Base-by-base conservation (phyloP, 164 flowering plant genomes). In the Magnolia officinalis region DNA sequence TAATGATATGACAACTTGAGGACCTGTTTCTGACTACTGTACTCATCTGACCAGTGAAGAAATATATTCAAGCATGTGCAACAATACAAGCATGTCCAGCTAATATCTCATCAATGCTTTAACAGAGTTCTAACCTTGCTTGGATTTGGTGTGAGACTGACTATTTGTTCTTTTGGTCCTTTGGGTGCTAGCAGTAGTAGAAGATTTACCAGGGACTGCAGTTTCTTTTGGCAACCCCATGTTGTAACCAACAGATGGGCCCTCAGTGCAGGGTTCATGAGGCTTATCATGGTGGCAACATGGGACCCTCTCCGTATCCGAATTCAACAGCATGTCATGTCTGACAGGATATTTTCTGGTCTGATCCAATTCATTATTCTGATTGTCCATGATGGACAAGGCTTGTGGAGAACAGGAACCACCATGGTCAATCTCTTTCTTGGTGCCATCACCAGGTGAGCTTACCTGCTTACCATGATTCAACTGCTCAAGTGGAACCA, bases 121-220 rank as follows among this genome's bases (percentile, higher is more conserved):
- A 73, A 29, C 2, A 37, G 68, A n/a, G 10, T 67, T 16, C 76
- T 72, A 84, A 88, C 92, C 89, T 87, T 81, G 78, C 81, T 80
- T 76, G 64, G 65, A 74, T 66, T 81, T 82, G 68, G 64, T 63
- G 26, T 77, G 75, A 81, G 75, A 80, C 10, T 72, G 74, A 71
- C 55, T 69, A 29, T 72, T 77, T 49, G 83, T 52, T 71, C 70
- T 80, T 66, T 19, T 75, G 23, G 14, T 76, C 49, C 66, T 78
- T 59, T 77, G 82, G 45, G 23, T 21, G 49, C 65, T 67, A 59
- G 77, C 70, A 49, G 51, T 29, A 50, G 71, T n/a, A 75, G 72
- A 72, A 58, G 79, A 73, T 70, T 76, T 76, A 18, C 52, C 45
- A 7, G 78, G 67, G 64, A 58, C 66, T 61, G 81, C 74, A 74